Evolutionary conservation across 2,329 filamentous ascomycete species (phyloP).

Genomic region (Ilyonectria destructans): DNA sequence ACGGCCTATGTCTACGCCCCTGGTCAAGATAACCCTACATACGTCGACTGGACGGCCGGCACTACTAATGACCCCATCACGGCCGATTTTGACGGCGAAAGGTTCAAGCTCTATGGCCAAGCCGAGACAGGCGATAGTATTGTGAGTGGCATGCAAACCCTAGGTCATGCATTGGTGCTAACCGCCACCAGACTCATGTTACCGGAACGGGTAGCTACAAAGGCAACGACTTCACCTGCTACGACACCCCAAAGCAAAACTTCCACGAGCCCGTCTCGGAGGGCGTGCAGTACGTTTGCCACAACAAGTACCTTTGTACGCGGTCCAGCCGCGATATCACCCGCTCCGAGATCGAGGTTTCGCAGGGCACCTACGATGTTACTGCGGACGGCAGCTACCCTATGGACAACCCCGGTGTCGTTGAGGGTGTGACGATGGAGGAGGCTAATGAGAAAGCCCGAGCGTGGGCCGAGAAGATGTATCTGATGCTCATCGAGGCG

Average conservation of each 20-base stretch:
- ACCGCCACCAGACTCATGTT: not conserved
- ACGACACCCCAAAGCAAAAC: not conserved
- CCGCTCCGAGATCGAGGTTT: not conserved
- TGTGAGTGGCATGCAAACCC: not conserved
- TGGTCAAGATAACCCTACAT: not conserved
- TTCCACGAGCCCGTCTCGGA: not conserved
- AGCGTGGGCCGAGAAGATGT: slow-evolving; percentile 6
- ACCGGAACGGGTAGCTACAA: not conserved
- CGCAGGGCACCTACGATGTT: not conserved
- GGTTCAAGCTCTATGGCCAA: not conserved
- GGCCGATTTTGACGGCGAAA: not conserved
- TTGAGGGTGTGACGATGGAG: not conserved
- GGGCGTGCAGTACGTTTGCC: not conserved
- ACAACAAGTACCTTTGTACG: slow-evolving; percentile 1
- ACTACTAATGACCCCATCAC: not conserved
- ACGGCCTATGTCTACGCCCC: slow-evolving; percentile 1
- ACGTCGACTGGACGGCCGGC: slow-evolving; percentile 1
- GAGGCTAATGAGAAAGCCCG: not conserved
- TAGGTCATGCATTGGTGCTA: not conserved
- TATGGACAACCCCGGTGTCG: not conserved
- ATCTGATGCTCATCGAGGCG: not conserved
- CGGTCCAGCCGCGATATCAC: not conserved
- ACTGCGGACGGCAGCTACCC: not conserved
- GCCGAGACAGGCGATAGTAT: not conserved
- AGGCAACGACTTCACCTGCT: not conserved